Conservation (phyloP, 192 early-diverging fungal genomes). For the Cladochytrium replicatum region DNA sequence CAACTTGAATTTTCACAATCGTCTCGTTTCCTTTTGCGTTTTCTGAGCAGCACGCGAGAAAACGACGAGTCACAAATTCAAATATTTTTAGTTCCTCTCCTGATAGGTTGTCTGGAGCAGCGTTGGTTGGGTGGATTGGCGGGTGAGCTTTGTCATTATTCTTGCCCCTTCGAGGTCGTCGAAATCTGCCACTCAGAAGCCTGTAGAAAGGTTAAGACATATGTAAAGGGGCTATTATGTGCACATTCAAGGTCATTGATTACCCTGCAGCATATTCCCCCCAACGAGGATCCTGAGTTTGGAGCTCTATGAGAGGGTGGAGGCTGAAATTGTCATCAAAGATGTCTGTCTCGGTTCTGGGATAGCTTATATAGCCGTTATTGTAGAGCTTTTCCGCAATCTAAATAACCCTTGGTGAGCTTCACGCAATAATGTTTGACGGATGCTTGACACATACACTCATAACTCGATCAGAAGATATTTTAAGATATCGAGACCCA, state of each 20-base stretch:
- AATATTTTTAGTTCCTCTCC: conserved; percentile 68
- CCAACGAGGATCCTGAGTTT: conserved; percentile 36
- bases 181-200: conserved; percentile 57
- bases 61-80: conserved; percentile 79
- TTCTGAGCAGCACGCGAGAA: conserved; percentile 85
- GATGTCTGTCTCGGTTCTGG: conserved; percentile 91
- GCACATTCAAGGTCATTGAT: conserved; percentile 8
- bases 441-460: conserved; percentile 24
- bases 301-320: conserved; percentile 49
- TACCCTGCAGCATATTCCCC: conserved; percentile 37
- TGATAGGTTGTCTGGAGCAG: conserved; percentile 31
- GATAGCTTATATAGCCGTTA: conserved; percentile 86
- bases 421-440: neutral
- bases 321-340: conserved; percentile 71
- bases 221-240: neutral
- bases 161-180: conserved; percentile 64
- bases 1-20: conserved; percentile 55
- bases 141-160: conserved; percentile 96
- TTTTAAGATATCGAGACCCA: conserved; percentile 54
- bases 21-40: conserved; percentile 84
- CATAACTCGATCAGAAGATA: conserved; percentile 77
- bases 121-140: conserved; percentile 83
- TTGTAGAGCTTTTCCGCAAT: conserved; percentile 85
- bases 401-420: conserved; percentile 19
- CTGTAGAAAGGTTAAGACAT: conserved; percentile 17